Evolutionary conservation across 2,329 filamentous ascomycete species (phyloP).

Genomic region (Drechslerella dactyloides): DNA sequence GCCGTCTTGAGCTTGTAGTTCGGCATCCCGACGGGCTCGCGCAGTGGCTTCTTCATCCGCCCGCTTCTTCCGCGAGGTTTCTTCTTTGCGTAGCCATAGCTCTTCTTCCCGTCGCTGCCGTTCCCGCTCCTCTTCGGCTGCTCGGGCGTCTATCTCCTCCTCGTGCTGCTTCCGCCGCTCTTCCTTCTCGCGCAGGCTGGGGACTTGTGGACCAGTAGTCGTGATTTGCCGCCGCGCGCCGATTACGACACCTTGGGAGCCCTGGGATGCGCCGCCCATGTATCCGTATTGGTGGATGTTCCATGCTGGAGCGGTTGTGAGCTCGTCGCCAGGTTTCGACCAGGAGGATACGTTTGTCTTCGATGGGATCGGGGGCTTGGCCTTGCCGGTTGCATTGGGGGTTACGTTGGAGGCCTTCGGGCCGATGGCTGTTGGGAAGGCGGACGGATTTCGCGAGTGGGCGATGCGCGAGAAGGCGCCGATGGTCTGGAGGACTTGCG

Average conservation of each 20-base stretch:
- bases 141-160: constrained; percentile 66
- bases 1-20: constrained; percentile 61
- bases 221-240: constrained; percentile 93
- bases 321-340: constrained; percentile 84
- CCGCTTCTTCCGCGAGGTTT: constrained; percentile 62
- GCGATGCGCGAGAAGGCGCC: constrained; percentile 89
- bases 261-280: constrained; percentile 95
- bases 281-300: constrained; percentile 99
- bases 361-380: constrained; percentile 54
- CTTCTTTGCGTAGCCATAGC: constrained; percentile 56
- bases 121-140: constrained; percentile 62
- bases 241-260: constrained; percentile 91
- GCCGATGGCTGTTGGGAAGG: constrained; percentile 73
- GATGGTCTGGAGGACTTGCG: constrained; percentile 92
- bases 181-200: constrained; percentile 83
- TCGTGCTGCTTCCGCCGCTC: constrained; percentile 67
- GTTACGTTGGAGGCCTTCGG: constrained; percentile 64
- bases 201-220: constrained; percentile 76
- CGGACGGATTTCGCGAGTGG: constrained; percentile 72
- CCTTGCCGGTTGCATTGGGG: constrained; percentile 49
- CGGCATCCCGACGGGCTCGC: constrained; percentile 58
- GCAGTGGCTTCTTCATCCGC: constrained; percentile 61
- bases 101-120: constrained; percentile 61
- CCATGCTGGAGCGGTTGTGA: constrained; percentile 85
- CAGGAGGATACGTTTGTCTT: constrained; percentile 74